These are phyloP conservation scores for Cladophialophora chaetospira DNA, from an alignment of 2,329 filamentous ascomycete genomes.

Conservation along the genomic window DNA sequence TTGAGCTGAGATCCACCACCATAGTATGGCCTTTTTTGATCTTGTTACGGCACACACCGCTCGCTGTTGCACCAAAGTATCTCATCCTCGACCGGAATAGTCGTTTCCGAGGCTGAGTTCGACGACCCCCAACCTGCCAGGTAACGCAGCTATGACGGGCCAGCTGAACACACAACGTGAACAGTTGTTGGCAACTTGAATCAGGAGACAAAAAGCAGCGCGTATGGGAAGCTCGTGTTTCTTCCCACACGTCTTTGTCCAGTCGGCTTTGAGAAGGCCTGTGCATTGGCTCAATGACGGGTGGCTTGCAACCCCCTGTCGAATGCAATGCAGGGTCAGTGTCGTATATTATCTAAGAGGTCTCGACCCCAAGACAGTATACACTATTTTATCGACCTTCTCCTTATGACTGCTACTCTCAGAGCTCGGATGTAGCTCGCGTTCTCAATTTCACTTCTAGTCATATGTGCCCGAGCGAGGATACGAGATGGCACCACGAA, in stretches of 20 bases:
- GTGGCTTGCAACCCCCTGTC: not conserved
- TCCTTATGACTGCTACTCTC: not conserved
- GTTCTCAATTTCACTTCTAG: not conserved
- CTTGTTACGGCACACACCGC: constrained; percentile 5
- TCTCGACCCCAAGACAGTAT: not conserved
- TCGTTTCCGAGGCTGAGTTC: not conserved
- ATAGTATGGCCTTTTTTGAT: not conserved
- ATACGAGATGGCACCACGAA: constrained; percentile 16
- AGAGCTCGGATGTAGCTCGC: not conserved
- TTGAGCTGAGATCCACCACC: not conserved
- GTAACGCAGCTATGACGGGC: not conserved
- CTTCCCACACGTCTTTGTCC: not conserved
- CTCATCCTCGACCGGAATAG: not conserved
- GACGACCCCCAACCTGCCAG: not conserved
- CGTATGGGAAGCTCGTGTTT: constrained; percentile 4
- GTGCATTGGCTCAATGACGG: no score
- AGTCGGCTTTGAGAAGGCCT: not conserved
- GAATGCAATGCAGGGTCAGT: not conserved
- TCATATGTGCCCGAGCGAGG: constrained; percentile 6
- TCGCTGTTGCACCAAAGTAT: not conserved
- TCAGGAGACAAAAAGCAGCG: not conserved
- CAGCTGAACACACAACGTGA: not conserved
- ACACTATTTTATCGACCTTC: not conserved
- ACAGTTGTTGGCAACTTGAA: not conserved
- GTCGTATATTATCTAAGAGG: constrained; percentile 3